Conservation (phyloP, 2,329 filamentous ascomycete species). For the Fusarium sp. region DNA sequence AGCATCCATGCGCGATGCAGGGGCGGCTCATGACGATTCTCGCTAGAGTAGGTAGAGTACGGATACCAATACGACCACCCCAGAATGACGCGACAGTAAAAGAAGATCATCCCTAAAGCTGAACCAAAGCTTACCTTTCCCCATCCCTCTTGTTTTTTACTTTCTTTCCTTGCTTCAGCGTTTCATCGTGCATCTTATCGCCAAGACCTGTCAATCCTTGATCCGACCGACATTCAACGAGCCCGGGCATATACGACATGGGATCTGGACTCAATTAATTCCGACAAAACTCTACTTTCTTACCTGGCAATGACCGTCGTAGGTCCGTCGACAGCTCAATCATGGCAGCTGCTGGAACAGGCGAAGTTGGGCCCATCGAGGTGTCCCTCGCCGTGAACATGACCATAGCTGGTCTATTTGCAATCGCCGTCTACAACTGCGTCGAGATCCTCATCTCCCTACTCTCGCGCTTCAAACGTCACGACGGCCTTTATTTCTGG, state of each 20-base stretch:
- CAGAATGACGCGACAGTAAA: neutral
- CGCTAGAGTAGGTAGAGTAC: neutral
- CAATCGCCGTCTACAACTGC: conserved; percentile 34
- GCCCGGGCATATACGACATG: neutral
- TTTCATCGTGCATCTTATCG: neutral
- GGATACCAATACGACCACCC: neutral
- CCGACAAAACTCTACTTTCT: neutral
- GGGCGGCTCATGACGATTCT: conserved; percentile 13
- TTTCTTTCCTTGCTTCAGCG: neutral
- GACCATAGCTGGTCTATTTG: conserved; percentile 35
- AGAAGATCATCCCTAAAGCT: neutral
- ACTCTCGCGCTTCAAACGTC: conserved; percentile 30
- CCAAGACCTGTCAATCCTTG: neutral
- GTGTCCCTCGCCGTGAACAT: conserved; percentile 30
- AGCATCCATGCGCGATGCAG: conserved; percentile 7
- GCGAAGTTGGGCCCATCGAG: too few species aligned
- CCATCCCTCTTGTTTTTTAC: neutral
- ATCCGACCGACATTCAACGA: neutral
- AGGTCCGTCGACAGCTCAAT: conserved; percentile 17
- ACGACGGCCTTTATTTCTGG: conserved; percentile 35
- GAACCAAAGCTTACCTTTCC: neutral
- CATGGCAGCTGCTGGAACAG: conserved; percentile 28
- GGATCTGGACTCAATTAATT: neutral
- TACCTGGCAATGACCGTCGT: conserved; percentile 17
- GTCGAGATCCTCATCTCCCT: conserved; percentile 37